Conservation (phyloP, 2,329 filamentous ascomycete genomes). For the Mycosphaerella sp. region DNA sequence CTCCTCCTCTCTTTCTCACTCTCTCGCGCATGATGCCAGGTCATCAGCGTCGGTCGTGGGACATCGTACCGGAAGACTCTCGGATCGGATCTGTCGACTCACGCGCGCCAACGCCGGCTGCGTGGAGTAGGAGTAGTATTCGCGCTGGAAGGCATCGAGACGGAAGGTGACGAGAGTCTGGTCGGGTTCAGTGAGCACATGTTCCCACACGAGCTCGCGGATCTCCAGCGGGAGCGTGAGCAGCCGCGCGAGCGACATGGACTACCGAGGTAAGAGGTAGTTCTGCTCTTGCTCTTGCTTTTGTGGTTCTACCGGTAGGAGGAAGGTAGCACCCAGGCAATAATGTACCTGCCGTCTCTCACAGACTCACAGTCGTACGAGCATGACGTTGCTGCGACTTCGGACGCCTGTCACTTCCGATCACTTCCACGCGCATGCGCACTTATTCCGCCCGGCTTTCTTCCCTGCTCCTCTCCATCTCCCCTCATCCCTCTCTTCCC, state of each 20-base stretch:
- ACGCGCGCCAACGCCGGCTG: constrained; percentile 29
- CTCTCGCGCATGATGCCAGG: too few relatives aligned
- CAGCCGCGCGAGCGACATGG: constrained; percentile 17
- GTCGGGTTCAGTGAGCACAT: constrained; percentile 23
- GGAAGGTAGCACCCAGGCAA: too few relatives aligned
- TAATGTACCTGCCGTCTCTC: too few relatives aligned
- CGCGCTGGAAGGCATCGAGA: constrained; percentile 28
- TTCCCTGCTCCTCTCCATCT: too few relatives aligned
- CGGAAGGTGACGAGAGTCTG: constrained; percentile 27
- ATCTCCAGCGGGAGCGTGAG: constrained; percentile 27
- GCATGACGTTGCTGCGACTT: neutral
- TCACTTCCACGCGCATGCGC: neutral
- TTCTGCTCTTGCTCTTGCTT: neutral
- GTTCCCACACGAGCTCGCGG: constrained; percentile 25
- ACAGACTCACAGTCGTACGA: too few relatives aligned
- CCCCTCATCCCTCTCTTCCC: neutral
- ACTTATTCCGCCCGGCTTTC: too few relatives aligned
- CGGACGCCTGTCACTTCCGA: too few relatives aligned
- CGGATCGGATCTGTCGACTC: constrained; percentile 26
- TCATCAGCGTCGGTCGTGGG: too few relatives aligned
- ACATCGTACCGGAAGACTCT: constrained; percentile 22
- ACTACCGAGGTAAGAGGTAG: neutral
- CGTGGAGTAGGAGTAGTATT: constrained; percentile 24
- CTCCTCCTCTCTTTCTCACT: too few relatives aligned
- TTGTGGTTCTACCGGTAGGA: neutral